Evolutionary conservation across 2,329 filamentous ascomycete species (phyloP), one percentile per base, ranked within the genome.

Genomic region (Tolypocladium ophioglossoides): DNA sequence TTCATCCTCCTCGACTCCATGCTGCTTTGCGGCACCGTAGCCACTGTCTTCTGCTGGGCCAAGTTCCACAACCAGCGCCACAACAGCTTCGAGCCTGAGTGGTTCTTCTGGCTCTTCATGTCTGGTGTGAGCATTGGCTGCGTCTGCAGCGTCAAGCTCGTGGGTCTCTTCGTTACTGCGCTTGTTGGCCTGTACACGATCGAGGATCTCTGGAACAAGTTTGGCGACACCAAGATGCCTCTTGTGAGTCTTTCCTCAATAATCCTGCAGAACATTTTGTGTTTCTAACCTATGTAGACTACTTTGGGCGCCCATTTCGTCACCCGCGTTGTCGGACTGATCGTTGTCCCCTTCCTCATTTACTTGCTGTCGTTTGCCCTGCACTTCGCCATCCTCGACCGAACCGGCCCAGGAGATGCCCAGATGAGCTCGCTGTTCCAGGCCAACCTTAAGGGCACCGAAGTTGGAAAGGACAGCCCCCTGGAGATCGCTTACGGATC

Each of bases 361-460:
- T 99, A 99, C 76, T 85, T 96, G 74, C 85, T 96, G 68, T 95
- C 91, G 46, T 99, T 99, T 71, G 95, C 88, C 63, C 74, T 96
- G 53, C 94, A 99, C 74, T 99, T 99, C 71, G 79, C 90, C 58
- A 89, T 99, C 58, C 82, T 99, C 55, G 89, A 95, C 71, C 92
- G 90, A 73, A 92, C 86, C 63, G 94, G 94, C 22, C 94, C 95
- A 9, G 94, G 94, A 53, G 94, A 99, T 75, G 94, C 94, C n/a
- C 94, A 99, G 73, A 99, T 99, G 94, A 96, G 91, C 75, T 99
- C 94, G 30, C 83, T 99, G 51, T 99, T 99, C 81, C 94, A 99
- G 71, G 94, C 95, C 50, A 99, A 99, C 68, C 80, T 99, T 39
- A 86, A 84, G 64, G 94, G 94, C 30, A 97, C 92, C 12, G 88